Base-by-base conservation (phyloP, 2,329 filamentous ascomycete species). In the Lizonia empirigonia region DNA sequence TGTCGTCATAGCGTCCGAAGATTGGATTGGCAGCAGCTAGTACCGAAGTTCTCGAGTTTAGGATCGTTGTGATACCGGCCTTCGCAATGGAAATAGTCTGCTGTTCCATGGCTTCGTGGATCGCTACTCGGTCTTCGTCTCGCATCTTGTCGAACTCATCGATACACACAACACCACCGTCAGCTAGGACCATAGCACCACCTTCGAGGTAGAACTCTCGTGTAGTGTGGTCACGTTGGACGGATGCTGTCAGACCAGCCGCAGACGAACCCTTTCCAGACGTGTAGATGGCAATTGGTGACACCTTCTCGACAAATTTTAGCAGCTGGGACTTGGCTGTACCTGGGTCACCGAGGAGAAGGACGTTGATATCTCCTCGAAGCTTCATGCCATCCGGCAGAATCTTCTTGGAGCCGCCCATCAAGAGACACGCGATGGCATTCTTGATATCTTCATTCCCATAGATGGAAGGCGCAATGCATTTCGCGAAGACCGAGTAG, bases 111-210 rank as follows among this genome's bases (percentile, higher is more conserved):
- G 94, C 94, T 82, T 99, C 94, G 80, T 99, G 94, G 61, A 99
- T 99, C 2, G 94, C 94, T 6, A 97, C 94, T 63, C 94, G 85
- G 66, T 99, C 94, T 74, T 99, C 94, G 70, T 99, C 94, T 56
- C 94, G 84, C 94, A 99, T 99, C 80, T 99, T 99, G 78, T 99
- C 94, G 70, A 99, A 99, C 76, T 99, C 94, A 70, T 99, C 94
- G 64, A 99, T 99, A 74, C 94, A 97, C 8, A 97, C 94, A 1
- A 97, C 93, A 64, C 94, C 94, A 2, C 92, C 92, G 62, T 99
- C 94, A 4, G 94, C 94, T 15, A 99, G 84, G 3, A 99, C 94
- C 94, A 99, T 97, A 24, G 94, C 94, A 75, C 94, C 94, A 37
- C 94, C 94, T 79, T 99, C 94, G 0, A 99, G 85, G 68, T 97